Percentiles rank a stretch among this genome's conserved stretches.
Evolutionary conservation across 768 basidiomycete genomes (phyloP).

Genomic region (Mycena leptocephala): DNA sequence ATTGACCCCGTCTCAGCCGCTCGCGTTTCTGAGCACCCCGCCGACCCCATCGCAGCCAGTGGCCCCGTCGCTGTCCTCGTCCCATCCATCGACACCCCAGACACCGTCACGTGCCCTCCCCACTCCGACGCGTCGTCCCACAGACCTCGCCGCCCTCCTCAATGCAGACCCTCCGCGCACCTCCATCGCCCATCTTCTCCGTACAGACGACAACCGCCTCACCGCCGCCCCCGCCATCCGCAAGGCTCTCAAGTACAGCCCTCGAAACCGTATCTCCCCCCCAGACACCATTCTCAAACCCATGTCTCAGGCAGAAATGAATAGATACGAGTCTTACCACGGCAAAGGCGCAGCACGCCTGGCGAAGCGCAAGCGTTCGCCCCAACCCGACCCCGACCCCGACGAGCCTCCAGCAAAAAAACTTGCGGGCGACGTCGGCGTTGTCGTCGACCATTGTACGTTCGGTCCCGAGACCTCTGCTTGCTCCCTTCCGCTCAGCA

Average conservation of each 20-base stretch:
- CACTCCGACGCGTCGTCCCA: slow-evolving; percentile 73
- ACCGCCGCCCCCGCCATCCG: slow-evolving; percentile 45
- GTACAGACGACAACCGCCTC: slow-evolving; percentile 48
- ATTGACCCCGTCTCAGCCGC: slow-evolving; percentile 89
- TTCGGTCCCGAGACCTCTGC: slow-evolving; percentile 42
- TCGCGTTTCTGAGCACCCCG: slow-evolving; percentile 86
- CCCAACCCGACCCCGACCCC: slow-evolving; percentile 54
- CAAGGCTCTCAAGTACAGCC: slow-evolving; percentile 65
- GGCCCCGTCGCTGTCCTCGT: slow-evolving; percentile 34
- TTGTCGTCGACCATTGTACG: slow-evolving; percentile 87
- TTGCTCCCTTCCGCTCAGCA: background rate
- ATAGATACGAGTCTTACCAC: slow-evolving; percentile 69
- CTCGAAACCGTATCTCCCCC: slow-evolving; percentile 73
- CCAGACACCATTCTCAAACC: slow-evolving; percentile 76
- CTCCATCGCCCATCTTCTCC: slow-evolving; percentile 63
- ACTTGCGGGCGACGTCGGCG: slow-evolving; percentile 77
- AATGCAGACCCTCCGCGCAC: slow-evolving; percentile 70
- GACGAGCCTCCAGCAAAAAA: slow-evolving; percentile 64
- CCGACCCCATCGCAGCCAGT: slow-evolving; percentile 58
- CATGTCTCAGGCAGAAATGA: slow-evolving; percentile 74
- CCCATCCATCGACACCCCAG: slow-evolving; percentile 41
- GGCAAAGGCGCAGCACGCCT: slow-evolving; percentile 72
- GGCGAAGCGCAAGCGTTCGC: slow-evolving; percentile 69
- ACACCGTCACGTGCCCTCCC: slow-evolving; percentile 64
- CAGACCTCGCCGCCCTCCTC: slow-evolving; percentile 84